A percentile compares a stretch with the other conserved stretches of the same genome.
These are phyloP conservation scores for Mycena galericulata DNA, from an alignment of 768 basidiomycete species.

Conservation along the genomic window DNA sequence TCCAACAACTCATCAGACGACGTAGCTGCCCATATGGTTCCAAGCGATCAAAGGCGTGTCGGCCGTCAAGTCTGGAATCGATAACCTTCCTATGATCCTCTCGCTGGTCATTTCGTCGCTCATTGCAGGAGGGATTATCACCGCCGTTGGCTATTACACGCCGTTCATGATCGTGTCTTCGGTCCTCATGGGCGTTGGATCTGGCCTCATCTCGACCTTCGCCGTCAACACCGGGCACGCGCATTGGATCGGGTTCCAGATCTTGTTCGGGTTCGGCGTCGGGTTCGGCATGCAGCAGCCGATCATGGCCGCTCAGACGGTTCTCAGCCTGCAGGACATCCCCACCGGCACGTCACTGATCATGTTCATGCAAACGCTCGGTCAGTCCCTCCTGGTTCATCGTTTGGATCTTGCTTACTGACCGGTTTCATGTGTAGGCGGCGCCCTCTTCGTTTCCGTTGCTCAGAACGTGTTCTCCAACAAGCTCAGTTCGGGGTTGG, in stretches of 20 bases:
- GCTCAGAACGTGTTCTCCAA: conserved; percentile 37
- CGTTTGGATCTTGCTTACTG: not conserved
- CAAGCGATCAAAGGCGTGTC: conserved; percentile 52
- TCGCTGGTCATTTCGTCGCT: conserved; percentile 55
- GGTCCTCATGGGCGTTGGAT: conserved; percentile 47
- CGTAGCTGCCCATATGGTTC: conserved; percentile 37
- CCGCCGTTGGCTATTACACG: conserved; percentile 49
- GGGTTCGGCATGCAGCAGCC: conserved; percentile 43
- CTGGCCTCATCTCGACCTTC: conserved; percentile 51
- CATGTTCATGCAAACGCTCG: conserved; percentile 39
- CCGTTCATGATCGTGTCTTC: conserved; percentile 45
- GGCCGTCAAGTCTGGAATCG: conserved; percentile 37
- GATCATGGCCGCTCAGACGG: conserved; percentile 36
- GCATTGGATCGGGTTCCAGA: conserved; percentile 40
- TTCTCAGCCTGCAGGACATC: conserved; percentile 34
- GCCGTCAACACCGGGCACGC: conserved; percentile 34
- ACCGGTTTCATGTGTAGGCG: conserved; percentile 7
- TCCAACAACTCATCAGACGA: not conserved
- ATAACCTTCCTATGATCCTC: conserved; percentile 51
- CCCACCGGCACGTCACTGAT: conserved; percentile 34
- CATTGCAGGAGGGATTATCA: conserved; percentile 51
- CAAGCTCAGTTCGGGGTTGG: conserved; percentile 17
- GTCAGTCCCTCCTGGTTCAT: not conserved
- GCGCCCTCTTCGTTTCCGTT: conserved; percentile 37
- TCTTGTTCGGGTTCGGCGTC: conserved; percentile 44